Conservation (phyloP, 2,329 filamentous ascomycete species). For the Aspergillus piperis region DNA sequence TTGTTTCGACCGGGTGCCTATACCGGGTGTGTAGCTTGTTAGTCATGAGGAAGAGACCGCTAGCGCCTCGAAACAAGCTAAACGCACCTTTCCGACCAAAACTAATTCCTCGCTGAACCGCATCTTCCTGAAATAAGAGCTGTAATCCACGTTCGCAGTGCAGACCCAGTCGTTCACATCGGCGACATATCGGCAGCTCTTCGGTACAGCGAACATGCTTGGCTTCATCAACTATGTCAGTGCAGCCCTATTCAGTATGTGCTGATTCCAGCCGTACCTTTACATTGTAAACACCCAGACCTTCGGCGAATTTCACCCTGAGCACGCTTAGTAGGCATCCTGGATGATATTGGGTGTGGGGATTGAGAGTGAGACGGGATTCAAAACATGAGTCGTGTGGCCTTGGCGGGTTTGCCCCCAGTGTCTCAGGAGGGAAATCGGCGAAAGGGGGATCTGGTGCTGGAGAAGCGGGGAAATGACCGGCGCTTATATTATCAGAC, state of each 20-base stretch:
- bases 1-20: conserved; percentile 11
- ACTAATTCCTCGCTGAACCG: conserved; percentile 30
- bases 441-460: background rate
- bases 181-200: conserved; percentile 30
- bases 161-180: conserved; percentile 29
- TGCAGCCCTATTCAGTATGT: background rate
- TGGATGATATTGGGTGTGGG: background rate
- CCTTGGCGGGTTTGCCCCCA: background rate
- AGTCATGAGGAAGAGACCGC: background rate
- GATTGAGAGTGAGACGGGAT: background rate
- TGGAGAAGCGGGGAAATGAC: background rate
- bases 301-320: conserved; percentile 25
- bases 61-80: background rate
- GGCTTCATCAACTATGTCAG: conserved; percentile 3
- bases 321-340: background rate
- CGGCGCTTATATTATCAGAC: background rate
- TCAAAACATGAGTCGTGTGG: too few relatives aligned
- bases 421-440: background rate
- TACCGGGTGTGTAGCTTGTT: conserved; percentile 1
- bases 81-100: conserved; percentile 28
- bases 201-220: conserved; percentile 37
- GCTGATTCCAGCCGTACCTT: conserved; percentile 18
- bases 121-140: conserved; percentile 34
- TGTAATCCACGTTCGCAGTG: conserved; percentile 28
- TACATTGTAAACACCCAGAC: conserved; percentile 31